Conservation (phyloP, 1,284 basidiomycete genomes). For the Apiotrichum montevideense region DNA sequence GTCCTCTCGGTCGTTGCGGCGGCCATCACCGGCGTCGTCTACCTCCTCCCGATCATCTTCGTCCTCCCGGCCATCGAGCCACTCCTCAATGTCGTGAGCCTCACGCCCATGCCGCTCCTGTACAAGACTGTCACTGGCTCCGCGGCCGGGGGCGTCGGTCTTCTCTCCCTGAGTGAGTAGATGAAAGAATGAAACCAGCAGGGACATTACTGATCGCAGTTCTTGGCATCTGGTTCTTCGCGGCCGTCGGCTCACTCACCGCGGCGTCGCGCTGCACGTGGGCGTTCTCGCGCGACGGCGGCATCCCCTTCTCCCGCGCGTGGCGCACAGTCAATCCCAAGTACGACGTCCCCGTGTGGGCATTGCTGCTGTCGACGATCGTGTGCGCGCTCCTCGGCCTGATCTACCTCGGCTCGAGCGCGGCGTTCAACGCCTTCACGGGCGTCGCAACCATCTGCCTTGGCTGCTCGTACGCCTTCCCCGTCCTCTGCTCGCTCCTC, state of each 20-base stretch:
- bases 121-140: slow-evolving; percentile 49
- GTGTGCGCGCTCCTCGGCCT: slow-evolving; percentile 48
- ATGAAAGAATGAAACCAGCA: not conserved
- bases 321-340: slow-evolving; percentile 40
- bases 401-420: slow-evolving; percentile 42
- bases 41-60: slow-evolving; percentile 49
- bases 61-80: slow-evolving; percentile 44
- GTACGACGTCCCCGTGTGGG: slow-evolving; percentile 46
- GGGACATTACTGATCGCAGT: slow-evolving; percentile 23
- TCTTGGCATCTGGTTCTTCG: slow-evolving; percentile 50
- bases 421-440: slow-evolving; percentile 44
- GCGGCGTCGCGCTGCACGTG: slow-evolving; percentile 19
- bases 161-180: slow-evolving; percentile 46
- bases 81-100: slow-evolving; percentile 43
- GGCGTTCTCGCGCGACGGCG: slow-evolving; percentile 48
- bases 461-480: slow-evolving; percentile 43
- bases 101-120: slow-evolving; percentile 49
- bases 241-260: slow-evolving; percentile 49
- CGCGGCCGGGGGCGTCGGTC: slow-evolving; percentile 47
- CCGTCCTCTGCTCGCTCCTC: slow-evolving; percentile 45
- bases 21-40: slow-evolving; percentile 48
- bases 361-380: slow-evolving; percentile 43
- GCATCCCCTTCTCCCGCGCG: slow-evolving; percentile 41
- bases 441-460: slow-evolving; percentile 41
- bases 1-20: slow-evolving; percentile 48